A percentile compares a stretch with the other conserved stretches of the same genome.
phyloP scores from a whole-genome alignment of 2,329 filamentous ascomycete species.

The Fulvia fulva region DNA sequence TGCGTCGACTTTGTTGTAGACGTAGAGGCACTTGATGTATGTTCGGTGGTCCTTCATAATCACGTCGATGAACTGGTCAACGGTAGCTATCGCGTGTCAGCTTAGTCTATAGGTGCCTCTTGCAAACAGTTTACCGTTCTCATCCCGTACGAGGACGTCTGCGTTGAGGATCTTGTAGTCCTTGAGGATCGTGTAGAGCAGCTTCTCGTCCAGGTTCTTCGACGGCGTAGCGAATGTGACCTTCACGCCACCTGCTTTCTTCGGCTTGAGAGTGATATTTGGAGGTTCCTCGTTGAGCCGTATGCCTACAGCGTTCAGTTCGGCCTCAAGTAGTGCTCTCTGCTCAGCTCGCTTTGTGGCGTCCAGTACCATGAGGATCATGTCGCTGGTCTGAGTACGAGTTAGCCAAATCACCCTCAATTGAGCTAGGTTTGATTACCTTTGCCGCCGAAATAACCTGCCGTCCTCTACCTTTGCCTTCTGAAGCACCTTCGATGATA shows the following conservation, averaged over 20 bases:
- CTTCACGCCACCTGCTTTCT: constrained; percentile 97
- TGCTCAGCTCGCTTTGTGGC: constrained; percentile 96
- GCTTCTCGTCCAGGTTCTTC: constrained; percentile 92
- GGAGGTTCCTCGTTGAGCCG: constrained; percentile 86
- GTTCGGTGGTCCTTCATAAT: constrained; percentile 99
- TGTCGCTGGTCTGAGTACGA: constrained; percentile 68
- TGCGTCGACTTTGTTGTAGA: constrained; percentile 99
- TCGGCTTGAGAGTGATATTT: constrained; percentile 96
- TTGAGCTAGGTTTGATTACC: constrained; percentile 33
- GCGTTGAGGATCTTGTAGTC: constrained; percentile 99
- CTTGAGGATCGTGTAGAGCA: constrained; percentile 93
- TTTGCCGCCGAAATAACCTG: constrained; percentile 98
- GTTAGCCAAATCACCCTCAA: constrained; percentile 6
- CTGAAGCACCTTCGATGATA: constrained; percentile 94
- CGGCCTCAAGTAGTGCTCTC: constrained; percentile 79
- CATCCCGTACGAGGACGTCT: constrained; percentile 91
- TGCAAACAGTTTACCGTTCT: constrained; percentile 55
- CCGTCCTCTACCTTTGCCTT: constrained; percentile 90
- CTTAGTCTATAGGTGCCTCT: neutral
- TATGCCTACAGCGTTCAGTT: constrained; percentile 93
- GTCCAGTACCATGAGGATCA: constrained; percentile 95
- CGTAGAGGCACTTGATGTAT: constrained; percentile 91
- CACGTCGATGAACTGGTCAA: constrained; percentile 98
- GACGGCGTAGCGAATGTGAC: constrained; percentile 90
- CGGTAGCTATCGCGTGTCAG: constrained; percentile 58